A percentile compares a stretch with the other conserved stretches of the same genome.
These are phyloP conservation scores for Syzygium syzygioides DNA, from an alignment of 441 rosid genomes.

Conservation along the genomic window DNA sequence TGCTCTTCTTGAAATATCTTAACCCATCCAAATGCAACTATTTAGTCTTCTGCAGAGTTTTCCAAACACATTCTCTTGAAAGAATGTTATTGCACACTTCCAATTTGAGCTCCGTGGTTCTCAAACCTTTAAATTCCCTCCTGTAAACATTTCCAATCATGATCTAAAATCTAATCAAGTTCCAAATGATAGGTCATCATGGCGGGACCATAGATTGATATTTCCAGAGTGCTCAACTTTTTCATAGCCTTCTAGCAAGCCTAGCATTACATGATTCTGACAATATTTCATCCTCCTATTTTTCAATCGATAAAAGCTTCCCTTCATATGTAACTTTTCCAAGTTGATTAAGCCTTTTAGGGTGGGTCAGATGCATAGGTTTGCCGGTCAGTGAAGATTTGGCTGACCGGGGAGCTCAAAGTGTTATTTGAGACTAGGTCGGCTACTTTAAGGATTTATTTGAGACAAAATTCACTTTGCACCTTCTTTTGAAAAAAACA, in stretches of 20 bases:
- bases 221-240: not conserved
- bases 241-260: not conserved
- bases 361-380: not conserved
- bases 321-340: not conserved
- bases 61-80: not conserved
- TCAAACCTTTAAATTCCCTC: not conserved
- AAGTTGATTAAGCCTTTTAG: not conserved
- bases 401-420: not conserved
- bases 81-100: not conserved
- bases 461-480: not conserved
- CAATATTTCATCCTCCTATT: not conserved
- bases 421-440: not conserved
- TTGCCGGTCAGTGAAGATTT: not conserved
- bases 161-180: not conserved
- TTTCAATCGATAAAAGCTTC: not conserved
- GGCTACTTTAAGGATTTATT: not conserved
- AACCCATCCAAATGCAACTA: not conserved
- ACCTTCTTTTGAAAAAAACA: not conserved
- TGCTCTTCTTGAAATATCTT: not conserved
- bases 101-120: not conserved
- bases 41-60: not conserved
- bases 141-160: not conserved
- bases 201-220: not conserved
- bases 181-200: not conserved
- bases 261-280: not conserved